Conservation (phyloP, 345 rosid species). For the Eucalyptus pauciflora region DNA sequence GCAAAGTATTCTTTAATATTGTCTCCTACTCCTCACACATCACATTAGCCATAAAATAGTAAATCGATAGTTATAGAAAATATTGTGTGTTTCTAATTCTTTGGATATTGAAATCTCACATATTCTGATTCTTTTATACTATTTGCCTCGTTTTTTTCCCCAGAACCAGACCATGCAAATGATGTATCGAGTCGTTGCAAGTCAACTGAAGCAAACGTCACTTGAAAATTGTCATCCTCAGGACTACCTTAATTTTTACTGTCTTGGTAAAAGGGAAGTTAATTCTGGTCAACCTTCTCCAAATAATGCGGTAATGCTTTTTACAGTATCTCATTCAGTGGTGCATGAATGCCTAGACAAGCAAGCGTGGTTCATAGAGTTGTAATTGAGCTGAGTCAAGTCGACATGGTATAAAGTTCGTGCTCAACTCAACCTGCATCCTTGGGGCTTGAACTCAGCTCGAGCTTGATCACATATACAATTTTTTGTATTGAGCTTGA, state of each 20-base stretch:
- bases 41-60: neutral
- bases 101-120: neutral
- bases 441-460: neutral
- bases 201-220: slow-evolving; percentile 37
- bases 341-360: neutral
- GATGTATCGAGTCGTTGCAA: slow-evolving; percentile 68
- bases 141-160: neutral
- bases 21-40: neutral
- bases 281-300: neutral
- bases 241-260: slow-evolving; percentile 93
- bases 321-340: neutral
- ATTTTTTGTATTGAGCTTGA: neutral
- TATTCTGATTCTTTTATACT: neutral
- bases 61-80: neutral
- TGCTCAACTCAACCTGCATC: neutral
- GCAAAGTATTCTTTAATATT: neutral
- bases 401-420: neutral
- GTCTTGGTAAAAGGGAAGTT: slow-evolving; percentile 69
- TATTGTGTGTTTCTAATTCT: neutral
- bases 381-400: neutral
- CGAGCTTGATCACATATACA: too few relatives aligned
- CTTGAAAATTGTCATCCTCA: slow-evolving; percentile 45
- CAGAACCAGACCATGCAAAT: slow-evolving; percentile 91
- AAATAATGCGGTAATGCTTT: slow-evolving; percentile 36
- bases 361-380: neutral